Conservation (phyloP, 2,329 filamentous ascomycete species). For the Cephalotrichum gorgonifer region DNA sequence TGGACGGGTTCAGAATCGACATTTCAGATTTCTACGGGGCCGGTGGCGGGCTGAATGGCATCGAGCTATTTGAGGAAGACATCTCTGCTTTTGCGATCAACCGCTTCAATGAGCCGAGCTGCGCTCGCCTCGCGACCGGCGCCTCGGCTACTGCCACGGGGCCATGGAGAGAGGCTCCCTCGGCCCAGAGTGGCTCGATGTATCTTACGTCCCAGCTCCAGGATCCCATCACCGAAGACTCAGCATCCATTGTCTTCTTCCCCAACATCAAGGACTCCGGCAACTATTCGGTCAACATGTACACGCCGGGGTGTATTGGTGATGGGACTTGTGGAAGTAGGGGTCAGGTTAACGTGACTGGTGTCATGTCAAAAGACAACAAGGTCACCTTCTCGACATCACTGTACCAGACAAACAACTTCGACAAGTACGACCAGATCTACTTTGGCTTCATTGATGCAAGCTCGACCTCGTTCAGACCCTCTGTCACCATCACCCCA, state of each 20-base stretch:
- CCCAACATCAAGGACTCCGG: conserved; percentile 83
- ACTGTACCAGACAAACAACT: conserved; percentile 86
- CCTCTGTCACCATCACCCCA: conserved; percentile 69
- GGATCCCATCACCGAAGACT: conserved; percentile 41
- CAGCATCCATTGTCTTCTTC: conserved; percentile 63
- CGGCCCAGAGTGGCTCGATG: conserved; percentile 58
- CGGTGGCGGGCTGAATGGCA: conserved; percentile 75
- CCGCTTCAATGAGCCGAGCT: conserved; percentile 80
- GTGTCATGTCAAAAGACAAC: conserved; percentile 47
- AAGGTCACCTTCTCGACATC: conserved; percentile 41
- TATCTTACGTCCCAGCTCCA: conserved; percentile 64
- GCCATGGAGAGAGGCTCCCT: conserved; percentile 61
- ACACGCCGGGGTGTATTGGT: conserved; percentile 80
- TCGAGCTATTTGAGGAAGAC: conserved; percentile 79
- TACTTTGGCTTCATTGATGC: conserved; percentile 80
- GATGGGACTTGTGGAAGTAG: conserved; percentile 68
- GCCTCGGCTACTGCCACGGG: conserved; percentile 63
- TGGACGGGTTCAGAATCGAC: conserved; percentile 78
- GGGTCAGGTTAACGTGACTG: conserved; percentile 75
- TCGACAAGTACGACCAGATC: conserved; percentile 92
- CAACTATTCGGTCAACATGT: conserved; percentile 84
- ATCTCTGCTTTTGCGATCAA: conserved; percentile 79
- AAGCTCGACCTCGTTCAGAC: conserved; percentile 61
- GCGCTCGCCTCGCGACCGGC: conserved; percentile 46
- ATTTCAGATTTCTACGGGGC: conserved; percentile 79